These are phyloP conservation scores for Trichoderma harzianum DNA, from an alignment of 2,329 filamentous ascomycete species.

Conservation along the genomic window DNA sequence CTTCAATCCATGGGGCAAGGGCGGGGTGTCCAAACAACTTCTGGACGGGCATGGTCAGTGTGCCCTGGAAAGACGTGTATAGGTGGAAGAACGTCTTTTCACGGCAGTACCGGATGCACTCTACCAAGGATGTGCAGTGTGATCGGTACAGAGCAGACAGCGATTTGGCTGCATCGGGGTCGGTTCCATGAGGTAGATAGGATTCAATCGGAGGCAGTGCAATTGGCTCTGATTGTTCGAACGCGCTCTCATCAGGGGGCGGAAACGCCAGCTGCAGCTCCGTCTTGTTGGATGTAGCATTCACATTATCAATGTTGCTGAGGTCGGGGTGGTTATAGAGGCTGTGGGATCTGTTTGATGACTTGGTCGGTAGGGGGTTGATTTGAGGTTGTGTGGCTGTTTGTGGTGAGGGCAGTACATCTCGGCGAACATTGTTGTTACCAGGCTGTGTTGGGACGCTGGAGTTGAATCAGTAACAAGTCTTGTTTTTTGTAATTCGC, in stretches of 20 bases:
- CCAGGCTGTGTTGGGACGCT: conserved; percentile 30
- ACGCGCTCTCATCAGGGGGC: conserved; percentile 49
- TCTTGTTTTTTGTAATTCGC: background rate
- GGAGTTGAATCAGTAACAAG: conserved; percentile 6
- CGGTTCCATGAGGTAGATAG: conserved; percentile 77
- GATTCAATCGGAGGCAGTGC: conserved; percentile 80
- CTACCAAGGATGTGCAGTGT: conserved; percentile 91
- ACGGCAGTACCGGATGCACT: conserved; percentile 93
- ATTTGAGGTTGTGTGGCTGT: conserved; percentile 25
- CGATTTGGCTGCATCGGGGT: conserved; percentile 81
- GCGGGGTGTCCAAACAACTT: conserved; percentile 81
- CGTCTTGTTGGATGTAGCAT: conserved; percentile 57
- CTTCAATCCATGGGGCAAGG: conserved; percentile 87
- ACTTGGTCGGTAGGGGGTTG: conserved; percentile 14
- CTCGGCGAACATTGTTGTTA: conserved; percentile 29
- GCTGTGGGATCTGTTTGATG: conserved; percentile 37
- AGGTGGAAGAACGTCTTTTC: conserved; percentile 96
- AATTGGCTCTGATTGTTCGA: conserved; percentile 63
- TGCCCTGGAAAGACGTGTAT: conserved; percentile 93
- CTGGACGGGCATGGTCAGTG: conserved; percentile 92
- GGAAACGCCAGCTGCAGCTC: conserved; percentile 59
- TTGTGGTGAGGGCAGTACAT: conserved; percentile 31
- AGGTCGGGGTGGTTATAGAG: conserved; percentile 60
- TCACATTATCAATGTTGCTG: conserved; percentile 55
- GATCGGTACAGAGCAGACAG: conserved; percentile 86